A percentile compares a stretch with the other conserved stretches of the same genome.
These are phyloP conservation scores for Tuber umbilicatum DNA, from an alignment of 495 filamentous ascomycete species.

Conservation along the genomic window DNA sequence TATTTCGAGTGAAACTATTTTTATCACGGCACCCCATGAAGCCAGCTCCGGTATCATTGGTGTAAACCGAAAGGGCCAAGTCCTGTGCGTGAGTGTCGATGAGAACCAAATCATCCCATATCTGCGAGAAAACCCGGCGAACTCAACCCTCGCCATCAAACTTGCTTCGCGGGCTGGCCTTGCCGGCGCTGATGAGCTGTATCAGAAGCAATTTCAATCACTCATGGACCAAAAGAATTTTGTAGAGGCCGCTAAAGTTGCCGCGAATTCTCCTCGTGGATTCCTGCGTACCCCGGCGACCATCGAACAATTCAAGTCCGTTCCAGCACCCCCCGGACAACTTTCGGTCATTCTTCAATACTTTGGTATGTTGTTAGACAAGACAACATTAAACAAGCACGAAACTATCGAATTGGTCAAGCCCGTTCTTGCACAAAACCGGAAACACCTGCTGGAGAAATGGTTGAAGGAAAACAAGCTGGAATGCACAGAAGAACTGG, in stretches of 20 bases:
- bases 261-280: constrained; percentile 90
- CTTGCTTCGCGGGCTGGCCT: constrained; percentile 89
- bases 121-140: constrained; percentile 89
- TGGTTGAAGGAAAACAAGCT: constrained; percentile 95
- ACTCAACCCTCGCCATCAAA: constrained; percentile 84
- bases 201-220: constrained; percentile 84
- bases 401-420: constrained; percentile 91
- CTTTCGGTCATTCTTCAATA: constrained; percentile 94
- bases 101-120: constrained; percentile 87
- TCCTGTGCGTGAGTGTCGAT: constrained; percentile 85
- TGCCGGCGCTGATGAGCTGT: constrained; percentile 90
- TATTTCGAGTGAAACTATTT: constrained; percentile 98
- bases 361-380: constrained; percentile 94
- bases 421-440: constrained; percentile 83
- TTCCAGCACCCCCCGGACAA: constrained; percentile 63
- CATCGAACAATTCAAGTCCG: constrained; percentile 86
- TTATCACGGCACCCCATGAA: constrained; percentile 80
- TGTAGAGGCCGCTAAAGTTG: constrained; percentile 83
- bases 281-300: constrained; percentile 91
- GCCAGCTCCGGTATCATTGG: constrained; percentile 83
- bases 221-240: constrained; percentile 69
- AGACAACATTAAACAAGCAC: constrained; percentile 82
- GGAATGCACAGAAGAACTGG: constrained; percentile 88
- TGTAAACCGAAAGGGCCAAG: constrained; percentile 94
- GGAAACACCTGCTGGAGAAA: constrained; percentile 94